These are phyloP conservation scores for Penicillium occitanis DNA, from an alignment of 2,329 filamentous ascomycete genomes.

Conservation along the genomic window DNA sequence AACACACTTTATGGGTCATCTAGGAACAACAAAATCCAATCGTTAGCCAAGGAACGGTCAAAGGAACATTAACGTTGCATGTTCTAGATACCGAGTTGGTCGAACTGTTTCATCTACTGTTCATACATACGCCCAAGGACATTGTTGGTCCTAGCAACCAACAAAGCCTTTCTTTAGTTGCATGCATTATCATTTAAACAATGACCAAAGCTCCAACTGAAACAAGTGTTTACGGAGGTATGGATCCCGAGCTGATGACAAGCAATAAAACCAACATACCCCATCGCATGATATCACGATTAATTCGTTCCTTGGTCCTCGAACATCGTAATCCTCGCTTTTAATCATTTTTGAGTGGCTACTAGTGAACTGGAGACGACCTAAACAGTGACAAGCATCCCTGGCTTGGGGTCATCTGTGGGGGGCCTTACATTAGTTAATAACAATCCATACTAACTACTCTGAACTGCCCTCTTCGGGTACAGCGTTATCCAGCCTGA, in stretches of 20 bases:
- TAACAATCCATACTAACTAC: not conserved
- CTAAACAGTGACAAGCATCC: not conserved
- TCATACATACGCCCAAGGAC: not conserved
- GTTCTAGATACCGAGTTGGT: not conserved
- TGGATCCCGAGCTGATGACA: not conserved
- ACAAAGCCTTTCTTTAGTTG: not conserved
- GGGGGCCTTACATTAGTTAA: conserved; percentile 9
- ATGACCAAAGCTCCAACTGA: not conserved
- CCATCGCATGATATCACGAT: not conserved
- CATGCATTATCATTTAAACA: not conserved
- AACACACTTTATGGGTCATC: not conserved
- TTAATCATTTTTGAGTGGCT: not conserved
- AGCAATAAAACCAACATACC: not conserved
- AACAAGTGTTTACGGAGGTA: not conserved
- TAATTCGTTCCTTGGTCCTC: not conserved
- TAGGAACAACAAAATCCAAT: not conserved
- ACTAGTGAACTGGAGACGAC: not conserved
- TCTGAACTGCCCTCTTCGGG: not conserved
- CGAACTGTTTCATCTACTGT: not conserved
- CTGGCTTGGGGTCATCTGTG: conserved; percentile 5
- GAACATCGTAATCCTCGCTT: not conserved
- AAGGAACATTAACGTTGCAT: conserved; percentile 19
- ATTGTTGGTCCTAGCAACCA: not conserved
- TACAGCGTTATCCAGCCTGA: not conserved
- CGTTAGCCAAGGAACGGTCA: not conserved